Evolutionary conservation across 1,284 basidiomycete genomes (phyloP).

Genomic region (Trichosporon faecale): DNA sequence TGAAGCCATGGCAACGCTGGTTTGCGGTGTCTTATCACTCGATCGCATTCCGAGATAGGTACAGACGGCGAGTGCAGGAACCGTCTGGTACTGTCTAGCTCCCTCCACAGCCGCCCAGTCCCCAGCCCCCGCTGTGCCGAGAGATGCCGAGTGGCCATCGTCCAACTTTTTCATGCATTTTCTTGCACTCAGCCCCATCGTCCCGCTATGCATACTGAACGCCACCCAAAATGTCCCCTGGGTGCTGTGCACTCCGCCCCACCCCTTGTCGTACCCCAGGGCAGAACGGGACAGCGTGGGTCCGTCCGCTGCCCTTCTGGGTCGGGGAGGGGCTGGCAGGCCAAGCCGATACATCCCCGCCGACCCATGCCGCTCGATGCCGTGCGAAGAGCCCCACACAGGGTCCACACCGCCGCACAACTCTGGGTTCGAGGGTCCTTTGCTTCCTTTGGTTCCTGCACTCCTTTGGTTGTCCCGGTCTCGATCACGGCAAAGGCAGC

Average conservation of each 20-base stretch:
- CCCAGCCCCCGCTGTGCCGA: background rate
- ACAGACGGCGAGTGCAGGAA: background rate
- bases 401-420: background rate
- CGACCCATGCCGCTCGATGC: background rate
- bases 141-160: background rate
- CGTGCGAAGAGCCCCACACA: background rate
- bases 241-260: background rate
- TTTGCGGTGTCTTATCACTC: background rate
- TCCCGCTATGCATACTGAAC: background rate
- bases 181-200: background rate
- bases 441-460: background rate
- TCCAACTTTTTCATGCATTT: background rate
- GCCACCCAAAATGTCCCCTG: background rate
- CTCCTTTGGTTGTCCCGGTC: background rate
- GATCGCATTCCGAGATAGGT: background rate
- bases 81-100: background rate
- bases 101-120: background rate
- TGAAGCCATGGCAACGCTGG: background rate
- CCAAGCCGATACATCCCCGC: too few relatives aligned
- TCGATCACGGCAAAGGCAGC: background rate
- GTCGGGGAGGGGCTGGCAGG: too few relatives aligned
- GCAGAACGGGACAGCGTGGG: background rate
- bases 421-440: background rate
- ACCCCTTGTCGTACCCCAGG: background rate
- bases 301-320: background rate